Conservation (phyloP, 805 yeast species). For the Ogataea trehaloabstinens region DNA sequence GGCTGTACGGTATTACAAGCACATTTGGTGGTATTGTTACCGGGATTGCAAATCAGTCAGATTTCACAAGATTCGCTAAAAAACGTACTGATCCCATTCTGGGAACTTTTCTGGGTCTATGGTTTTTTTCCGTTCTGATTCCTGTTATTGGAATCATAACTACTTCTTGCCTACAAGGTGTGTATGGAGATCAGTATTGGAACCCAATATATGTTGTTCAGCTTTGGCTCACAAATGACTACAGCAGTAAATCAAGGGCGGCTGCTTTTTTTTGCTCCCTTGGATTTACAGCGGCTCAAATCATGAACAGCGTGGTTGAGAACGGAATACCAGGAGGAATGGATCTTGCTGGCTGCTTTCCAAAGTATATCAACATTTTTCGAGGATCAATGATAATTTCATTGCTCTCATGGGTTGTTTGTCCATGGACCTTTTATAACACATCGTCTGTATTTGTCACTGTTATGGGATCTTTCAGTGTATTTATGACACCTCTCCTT, state of each 20-base stretch:
- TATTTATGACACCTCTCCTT: constrained; percentile 54
- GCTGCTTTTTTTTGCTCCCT: constrained; percentile 45
- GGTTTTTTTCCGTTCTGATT: constrained; percentile 22
- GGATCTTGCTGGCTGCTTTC: constrained; percentile 46
- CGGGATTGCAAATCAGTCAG: constrained; percentile 39
- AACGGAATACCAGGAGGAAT: constrained; percentile 45
- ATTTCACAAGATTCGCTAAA: constrained; percentile 36
- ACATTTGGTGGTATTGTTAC: constrained; percentile 39
- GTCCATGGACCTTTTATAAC: constrained; percentile 32
- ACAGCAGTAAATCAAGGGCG: constrained; percentile 38
- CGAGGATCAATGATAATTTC: constrained; percentile 39
- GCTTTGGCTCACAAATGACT: constrained; percentile 33
- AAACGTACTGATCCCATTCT: constrained; percentile 36
- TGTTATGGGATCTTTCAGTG: constrained; percentile 26
- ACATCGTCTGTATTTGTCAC: constrained; percentile 44
- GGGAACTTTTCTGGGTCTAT: constrained; percentile 39
- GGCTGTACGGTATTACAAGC: constrained; percentile 37
- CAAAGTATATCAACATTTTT: constrained; percentile 39
- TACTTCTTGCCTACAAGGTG: constrained; percentile 52
- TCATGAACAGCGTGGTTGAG: constrained; percentile 36
- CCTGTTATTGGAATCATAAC: constrained; percentile 39
- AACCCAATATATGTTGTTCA: constrained; percentile 40
- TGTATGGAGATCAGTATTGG: constrained; percentile 42
- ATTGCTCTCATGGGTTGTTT: constrained; percentile 41
- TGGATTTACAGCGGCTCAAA: constrained; percentile 34